Base-by-base conservation (phyloP, 106 monocot genomes). In the Acanthochlamys bracteata region DNA sequence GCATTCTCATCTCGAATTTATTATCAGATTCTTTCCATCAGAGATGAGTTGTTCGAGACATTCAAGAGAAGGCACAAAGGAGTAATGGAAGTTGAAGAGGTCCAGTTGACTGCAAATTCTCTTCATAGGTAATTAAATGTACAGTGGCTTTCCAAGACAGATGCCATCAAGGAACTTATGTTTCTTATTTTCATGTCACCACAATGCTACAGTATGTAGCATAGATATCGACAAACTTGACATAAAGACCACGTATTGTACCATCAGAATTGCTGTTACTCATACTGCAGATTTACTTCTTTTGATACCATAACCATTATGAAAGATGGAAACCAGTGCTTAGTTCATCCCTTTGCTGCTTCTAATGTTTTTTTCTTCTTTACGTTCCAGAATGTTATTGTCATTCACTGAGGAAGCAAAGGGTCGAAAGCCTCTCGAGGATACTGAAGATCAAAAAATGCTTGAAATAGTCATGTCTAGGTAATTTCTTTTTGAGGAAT, bases 11-110 rank as follows among this genome's bases (percentile, higher is more conserved):
- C 2, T 49, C n/a, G 33, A 33, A 39, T 20, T 27, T 53, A 70
- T 68, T 43, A 60, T 57, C 75, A 92, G 92, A 73, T 92, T 66
- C 49, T 88, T 64, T 72, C 98, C 45, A 98, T 98, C 42, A 92
- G 91, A 71, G 98, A 92, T 67, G 92, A 91, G 27, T 85, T 91
- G 43, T 92, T 98, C 74, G 98, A 98, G 73, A 98, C 98, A 63
- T 98, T 98, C 76, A 82, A 77, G 67, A 78, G 77, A 74, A 87
- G 96, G 62, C 80, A 88, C 42, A 96, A 90, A 79, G 84, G 83
- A 33, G 88, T 88, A 21, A 98, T 98, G 76, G 88, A 95, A 78
- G 39, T 58, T 26, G 83, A 84, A 69, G 96, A 96, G 71, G 87
- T 96, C 58, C 82, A 88, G 66, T 63, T 88, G 56, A 96, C 86